Evolutionary conservation across 23 red algal species (phyloP).

Genomic region (Gracilariopsis chorda): DNA sequence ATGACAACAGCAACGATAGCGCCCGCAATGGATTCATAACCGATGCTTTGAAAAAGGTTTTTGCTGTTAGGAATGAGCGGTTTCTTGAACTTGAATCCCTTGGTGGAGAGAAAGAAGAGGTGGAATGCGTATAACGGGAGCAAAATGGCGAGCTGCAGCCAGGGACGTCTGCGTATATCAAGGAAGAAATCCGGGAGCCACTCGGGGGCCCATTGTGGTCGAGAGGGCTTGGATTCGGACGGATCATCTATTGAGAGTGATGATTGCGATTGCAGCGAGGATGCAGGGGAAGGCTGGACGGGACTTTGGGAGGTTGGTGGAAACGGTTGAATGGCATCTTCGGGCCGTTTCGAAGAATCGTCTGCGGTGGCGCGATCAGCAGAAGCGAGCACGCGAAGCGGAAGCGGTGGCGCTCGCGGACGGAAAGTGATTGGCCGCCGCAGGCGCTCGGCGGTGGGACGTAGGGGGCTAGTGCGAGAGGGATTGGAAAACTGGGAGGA

Average conservation of each 20-base stretch:
- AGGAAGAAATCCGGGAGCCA: slow-evolving; percentile 68
- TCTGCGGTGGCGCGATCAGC: not conserved
- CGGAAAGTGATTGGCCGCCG: not conserved
- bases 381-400: not conserved
- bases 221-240: not conserved
- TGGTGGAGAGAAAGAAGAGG: slow-evolving; percentile 83
- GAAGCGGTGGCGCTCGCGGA: not conserved
- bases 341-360: not conserved
- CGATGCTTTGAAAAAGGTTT: slow-evolving; percentile 62
- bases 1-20: slow-evolving; percentile 58
- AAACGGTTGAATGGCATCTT: not conserved
- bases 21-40: slow-evolving; percentile 73
- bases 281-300: not conserved
- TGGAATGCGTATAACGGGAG: slow-evolving; percentile 83
- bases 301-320: not conserved
- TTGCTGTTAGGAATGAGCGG: slow-evolving; percentile 72
- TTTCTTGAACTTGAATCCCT: slow-evolving; percentile 68
- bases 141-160: slow-evolving; percentile 74
- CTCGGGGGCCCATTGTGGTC: slow-evolving; percentile 71
- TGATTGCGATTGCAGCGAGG: not conserved
- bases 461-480: not conserved
- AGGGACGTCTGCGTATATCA: slow-evolving; percentile 51
- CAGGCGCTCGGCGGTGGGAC: not conserved
- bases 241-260: not conserved
- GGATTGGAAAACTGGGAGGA: not conserved